Percentiles rank a stretch among this genome's conserved stretches.
phyloP scores from a whole-genome alignment of 257 asterid genomes.

The Forsythia viridissima region DNA sequence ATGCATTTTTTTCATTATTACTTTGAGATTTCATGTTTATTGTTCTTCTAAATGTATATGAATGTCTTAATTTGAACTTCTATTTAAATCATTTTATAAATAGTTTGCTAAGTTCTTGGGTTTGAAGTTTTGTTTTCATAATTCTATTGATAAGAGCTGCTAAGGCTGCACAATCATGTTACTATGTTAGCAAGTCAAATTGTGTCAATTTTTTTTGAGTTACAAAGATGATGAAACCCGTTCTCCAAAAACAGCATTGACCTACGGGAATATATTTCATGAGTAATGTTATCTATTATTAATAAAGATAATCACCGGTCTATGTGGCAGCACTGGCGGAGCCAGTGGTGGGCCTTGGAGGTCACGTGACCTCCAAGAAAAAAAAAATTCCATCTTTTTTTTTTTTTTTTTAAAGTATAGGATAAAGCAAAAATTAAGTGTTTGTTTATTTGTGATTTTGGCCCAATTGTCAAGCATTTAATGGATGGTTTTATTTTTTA shows the following conservation, averaged over 20 bases:
- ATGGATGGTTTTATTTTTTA: too few species aligned
- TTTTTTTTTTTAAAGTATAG: too few species aligned
- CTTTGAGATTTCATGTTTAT: constrained; percentile 1
- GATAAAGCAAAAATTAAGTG: too few species aligned
- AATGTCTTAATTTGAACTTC: not conserved
- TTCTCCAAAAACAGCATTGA: not conserved
- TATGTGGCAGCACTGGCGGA: too few species aligned
- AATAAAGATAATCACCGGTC: too few species aligned
- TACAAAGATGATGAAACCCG: not conserved
- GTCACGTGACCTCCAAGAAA: too few species aligned
- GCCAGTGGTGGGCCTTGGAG: too few species aligned
- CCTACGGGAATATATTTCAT: not conserved
- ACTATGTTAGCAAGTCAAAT: not conserved
- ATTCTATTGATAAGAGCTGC: not conserved
- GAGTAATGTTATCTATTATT: too few species aligned
- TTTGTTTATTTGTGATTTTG: too few species aligned
- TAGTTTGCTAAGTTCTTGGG: not conserved
- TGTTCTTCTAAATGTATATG: not conserved
- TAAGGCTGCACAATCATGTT: not conserved
- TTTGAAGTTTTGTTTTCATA: not conserved
- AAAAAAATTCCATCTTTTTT: too few species aligned
- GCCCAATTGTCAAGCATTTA: too few species aligned
- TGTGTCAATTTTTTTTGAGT: not conserved
- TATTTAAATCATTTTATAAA: not conserved
- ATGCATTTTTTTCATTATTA: constrained; percentile 1